Base-by-base conservation (phyloP, 257 asterid species). In the Solanum boliviense region DNA sequence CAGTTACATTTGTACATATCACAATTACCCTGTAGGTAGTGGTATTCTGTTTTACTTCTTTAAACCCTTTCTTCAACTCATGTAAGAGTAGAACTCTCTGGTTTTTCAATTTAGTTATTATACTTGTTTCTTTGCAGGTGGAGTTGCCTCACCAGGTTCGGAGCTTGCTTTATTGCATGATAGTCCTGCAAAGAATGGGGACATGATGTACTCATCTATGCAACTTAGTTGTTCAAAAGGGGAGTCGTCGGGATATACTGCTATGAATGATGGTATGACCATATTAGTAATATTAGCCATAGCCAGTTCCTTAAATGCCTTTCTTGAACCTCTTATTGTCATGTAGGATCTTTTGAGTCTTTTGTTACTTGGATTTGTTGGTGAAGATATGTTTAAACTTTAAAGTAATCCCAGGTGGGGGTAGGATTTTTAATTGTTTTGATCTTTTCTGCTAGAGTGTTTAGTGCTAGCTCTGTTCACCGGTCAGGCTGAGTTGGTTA, bases 1-100 rank as follows among this genome's bases (percentile, higher is more conserved):
- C 89, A 92, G 88, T 91, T 97, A 88, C 98, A 97, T 92, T 86
- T 97, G 90, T 97, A 95, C 88, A 90, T 95, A 86, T 95, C 99
- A 39, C 98, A 95, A 86, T 92, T 93, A 89, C 99, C 98, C 86
- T 97, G 98, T 97, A 90, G 91, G 97, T 93, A 46, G 83, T 90
- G 70, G 86, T 68, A 79, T 38, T 29, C 27, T 27, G 85, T 27
- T 44, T 2, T 73, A 32, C 39, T 58, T 88, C 83, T 21, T 76
- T 56, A 86, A 68, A 76, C 65, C 46, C 44, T 88, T 90, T 83
- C 71, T 83, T 72, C 62, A 46, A 36, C 41, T 75, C 75, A 41
- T 34, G 39, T 65, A 27, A 83, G 70, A 46, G 38, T 62, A 68
- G 81, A 58, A 13, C 74, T 56, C 83, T 52, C 72, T 83, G 13